A percentile compares a stretch with the other conserved stretches of the same genome.
Conservation (phyloP, 2,329 filamentous ascomycete species). For the Arthrobotrys sinensis region DNA sequence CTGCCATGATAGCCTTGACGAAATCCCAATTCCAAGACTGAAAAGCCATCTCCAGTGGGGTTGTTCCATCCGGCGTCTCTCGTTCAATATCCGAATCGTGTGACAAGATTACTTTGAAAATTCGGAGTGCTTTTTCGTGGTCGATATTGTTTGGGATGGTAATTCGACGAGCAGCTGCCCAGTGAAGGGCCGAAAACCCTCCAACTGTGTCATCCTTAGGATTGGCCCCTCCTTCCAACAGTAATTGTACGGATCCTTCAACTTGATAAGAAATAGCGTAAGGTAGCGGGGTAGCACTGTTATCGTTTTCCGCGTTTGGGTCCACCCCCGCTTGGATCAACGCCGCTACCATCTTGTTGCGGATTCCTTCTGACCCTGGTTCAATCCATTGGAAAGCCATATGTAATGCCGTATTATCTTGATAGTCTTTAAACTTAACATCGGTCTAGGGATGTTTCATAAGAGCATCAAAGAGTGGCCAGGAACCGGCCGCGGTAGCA, state of each 20-base stretch:
- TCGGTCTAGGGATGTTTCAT: constrained; percentile 17
- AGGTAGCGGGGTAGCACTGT: constrained; percentile 15
- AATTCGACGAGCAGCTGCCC: constrained; percentile 21
- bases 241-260: constrained; percentile 1
- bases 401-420: constrained; percentile 11
- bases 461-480: constrained; percentile 12
- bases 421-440: not conserved
- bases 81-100: constrained; percentile 22
- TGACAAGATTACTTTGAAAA: constrained; percentile 24
- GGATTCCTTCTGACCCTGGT: not conserved
- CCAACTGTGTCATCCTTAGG: constrained; percentile 7
- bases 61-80: constrained; percentile 34
- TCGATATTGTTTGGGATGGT: not conserved
- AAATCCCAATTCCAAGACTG: constrained; percentile 36
- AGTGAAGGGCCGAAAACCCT: constrained; percentile 31
- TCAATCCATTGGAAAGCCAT: not conserved
- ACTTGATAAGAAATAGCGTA: constrained; percentile 15
- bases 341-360: constrained; percentile 9
- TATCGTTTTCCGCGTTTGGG: constrained; percentile 8
- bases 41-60: constrained; percentile 28
- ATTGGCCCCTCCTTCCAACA: constrained; percentile 23
- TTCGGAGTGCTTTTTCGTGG: constrained; percentile 15
- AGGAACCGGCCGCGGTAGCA: constrained; percentile 2
- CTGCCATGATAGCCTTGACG: constrained; percentile 19
- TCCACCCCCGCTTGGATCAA: constrained; percentile 24